Base-by-base conservation (phyloP, 2,329 filamentous ascomycete species). In the Pseudogymnoascus destructans region DNA sequence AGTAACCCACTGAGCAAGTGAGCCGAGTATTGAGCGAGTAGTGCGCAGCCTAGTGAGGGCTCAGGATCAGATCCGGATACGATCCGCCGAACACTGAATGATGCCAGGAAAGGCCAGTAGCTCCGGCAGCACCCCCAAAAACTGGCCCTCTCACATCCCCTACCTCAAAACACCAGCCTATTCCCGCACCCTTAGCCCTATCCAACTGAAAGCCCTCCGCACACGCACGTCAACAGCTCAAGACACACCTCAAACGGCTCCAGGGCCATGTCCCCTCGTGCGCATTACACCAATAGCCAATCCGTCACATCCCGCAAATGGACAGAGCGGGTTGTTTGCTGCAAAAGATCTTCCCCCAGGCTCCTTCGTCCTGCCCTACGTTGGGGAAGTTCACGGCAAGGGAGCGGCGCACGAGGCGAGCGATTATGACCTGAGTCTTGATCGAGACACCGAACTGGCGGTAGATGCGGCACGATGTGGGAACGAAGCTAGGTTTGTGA, bases 401-500 rank as follows among this genome's bases (percentile, higher is more conserved):
- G 15, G 58, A 40, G 17, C 25, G 3, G 64, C 67, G 1, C 71
- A 79, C 61, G 70, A 71, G n/a, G 59, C 65, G 11, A 80, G 77
- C 5, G 79, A 86, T 70, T 86, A 86, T 66, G 83, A 86, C 66
- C 71, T 86, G 23, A 83, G 80, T 75, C 71, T 86, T 17, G 80
- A 82, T 68, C 73, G 75, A 17, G 80, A 77, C 17, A 73, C 70
- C 0, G 77, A 76, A 13, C 71, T 83, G 1, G 81, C 81, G 2
- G 77, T 86, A 3, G 83, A 86, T 64, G 83, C 82, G 3, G 76
- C 73, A 13, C 67, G 66, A 35, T 70, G 70, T 57, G 82, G 82
- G 9, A 86, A 85, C 64, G 83, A 86, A 70, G 82, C 79, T 1
- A 73, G 83, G 8, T 86, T 84, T 63, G 75, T 85, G 49, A 86